phyloP scores from a whole-genome alignment of 2,329 filamentous ascomycete genomes.

The Periglandula ipomoeae region DNA sequence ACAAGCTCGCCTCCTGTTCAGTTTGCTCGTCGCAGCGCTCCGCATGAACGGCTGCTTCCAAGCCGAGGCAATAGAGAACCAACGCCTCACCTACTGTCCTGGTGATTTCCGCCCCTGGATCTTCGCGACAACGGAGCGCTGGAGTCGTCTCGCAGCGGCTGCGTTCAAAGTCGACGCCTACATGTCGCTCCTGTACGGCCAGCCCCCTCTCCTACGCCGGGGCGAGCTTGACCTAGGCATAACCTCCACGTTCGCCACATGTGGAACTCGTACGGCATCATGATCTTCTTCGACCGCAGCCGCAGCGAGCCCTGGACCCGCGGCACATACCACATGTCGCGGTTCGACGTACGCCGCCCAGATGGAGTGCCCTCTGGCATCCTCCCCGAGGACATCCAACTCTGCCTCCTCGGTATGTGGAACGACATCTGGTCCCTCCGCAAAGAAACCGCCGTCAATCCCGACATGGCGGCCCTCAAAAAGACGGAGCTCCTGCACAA shows the following conservation, averaged over 20 bases:
- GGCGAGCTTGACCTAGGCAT: conserved; percentile 29
- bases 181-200: conserved; percentile 21
- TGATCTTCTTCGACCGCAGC: conserved; percentile 25
- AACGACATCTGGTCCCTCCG: conserved; percentile 23
- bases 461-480: no score
- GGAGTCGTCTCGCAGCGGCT: conserved; percentile 26
- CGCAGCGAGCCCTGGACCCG: conserved; percentile 23
- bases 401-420: conserved; percentile 20
- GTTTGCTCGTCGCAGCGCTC: conserved; percentile 23
- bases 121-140: conserved; percentile 20
- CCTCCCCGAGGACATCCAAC: conserved; percentile 25
- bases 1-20: conserved; percentile 23
- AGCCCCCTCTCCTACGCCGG: conserved; percentile 22
- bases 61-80: conserved; percentile 22
- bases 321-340: conserved; percentile 19
- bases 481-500: conserved; percentile 9
- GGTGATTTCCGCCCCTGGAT: conserved; percentile 30
- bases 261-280: conserved; percentile 29
- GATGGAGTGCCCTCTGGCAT: conserved; percentile 18
- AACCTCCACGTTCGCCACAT: conserved; percentile 22
- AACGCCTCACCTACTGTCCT: conserved; percentile 25
- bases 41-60: conserved; percentile 28
- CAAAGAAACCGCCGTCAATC: no score
- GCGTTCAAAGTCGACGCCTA: conserved; percentile 31
- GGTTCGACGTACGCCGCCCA: conserved; percentile 18